Conservation (phyloP, 164 flowering plant genomes). For the Sedum album region DNA sequence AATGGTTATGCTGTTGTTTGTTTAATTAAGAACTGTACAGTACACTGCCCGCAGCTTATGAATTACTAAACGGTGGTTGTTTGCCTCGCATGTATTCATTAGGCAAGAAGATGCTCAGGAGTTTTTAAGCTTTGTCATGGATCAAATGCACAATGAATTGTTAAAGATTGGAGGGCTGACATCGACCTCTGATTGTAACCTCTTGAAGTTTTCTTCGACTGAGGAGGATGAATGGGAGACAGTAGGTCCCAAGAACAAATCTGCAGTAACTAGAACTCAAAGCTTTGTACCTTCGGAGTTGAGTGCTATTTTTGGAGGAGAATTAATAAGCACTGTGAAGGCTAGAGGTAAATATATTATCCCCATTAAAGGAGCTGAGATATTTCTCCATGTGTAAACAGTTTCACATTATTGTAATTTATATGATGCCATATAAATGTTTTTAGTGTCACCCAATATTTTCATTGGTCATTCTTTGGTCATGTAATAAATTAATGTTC, state of each 20-base stretch:
- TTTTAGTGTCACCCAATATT: background rate
- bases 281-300: conserved; percentile 72
- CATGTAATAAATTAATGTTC: background rate
- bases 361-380: background rate
- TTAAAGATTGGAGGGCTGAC: conserved; percentile 62
- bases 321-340: conserved; percentile 80
- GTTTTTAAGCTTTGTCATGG: conserved; percentile 83
- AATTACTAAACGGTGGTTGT: background rate
- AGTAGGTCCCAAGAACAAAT: conserved; percentile 91
- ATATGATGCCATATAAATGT: too few species aligned
- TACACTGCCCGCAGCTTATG: background rate
- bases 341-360: conserved; percentile 50
- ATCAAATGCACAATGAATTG: conserved; percentile 89
- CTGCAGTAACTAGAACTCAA: conserved; percentile 91
- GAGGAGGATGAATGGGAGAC: conserved; percentile 99
- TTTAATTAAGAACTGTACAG: background rate
- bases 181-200: conserved; percentile 22
- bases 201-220: conserved; percentile 44
- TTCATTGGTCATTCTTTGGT: background rate
- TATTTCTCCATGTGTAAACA: background rate
- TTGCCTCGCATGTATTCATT: conserved; percentile 10
- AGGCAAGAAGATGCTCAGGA: conserved; percentile 99
- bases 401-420: background rate
- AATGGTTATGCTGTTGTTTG: background rate
- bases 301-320: conserved; percentile 88